Conservation (phyloP, 2,329 filamentous ascomycete species). For the Aspergillus sergii region DNA sequence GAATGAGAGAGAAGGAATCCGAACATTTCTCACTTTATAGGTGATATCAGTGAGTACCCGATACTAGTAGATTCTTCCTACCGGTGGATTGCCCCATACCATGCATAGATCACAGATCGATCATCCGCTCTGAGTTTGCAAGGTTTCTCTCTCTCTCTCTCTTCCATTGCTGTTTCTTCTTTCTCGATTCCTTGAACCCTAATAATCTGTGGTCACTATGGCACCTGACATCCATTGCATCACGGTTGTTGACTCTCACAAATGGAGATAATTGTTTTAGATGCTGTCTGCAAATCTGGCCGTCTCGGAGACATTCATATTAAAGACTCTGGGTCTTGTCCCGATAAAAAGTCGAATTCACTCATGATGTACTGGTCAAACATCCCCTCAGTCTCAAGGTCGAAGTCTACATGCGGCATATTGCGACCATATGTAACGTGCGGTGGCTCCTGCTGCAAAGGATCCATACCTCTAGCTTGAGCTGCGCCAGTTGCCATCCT, state of each 20-base stretch:
- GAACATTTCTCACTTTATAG: neutral
- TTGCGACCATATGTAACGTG: neutral
- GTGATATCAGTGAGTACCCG: neutral
- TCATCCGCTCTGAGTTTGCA: too few relatives aligned
- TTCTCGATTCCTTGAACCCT: neutral
- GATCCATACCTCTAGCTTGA: neutral
- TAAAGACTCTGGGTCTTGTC: neutral
- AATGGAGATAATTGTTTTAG: neutral
- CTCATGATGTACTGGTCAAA: neutral
- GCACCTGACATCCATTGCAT: neutral
- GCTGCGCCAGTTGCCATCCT: neutral
- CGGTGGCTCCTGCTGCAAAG: neutral
- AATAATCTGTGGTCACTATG: neutral
- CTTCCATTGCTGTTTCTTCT: neutral
- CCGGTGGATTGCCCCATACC: neutral
- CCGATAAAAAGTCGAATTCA: neutral
- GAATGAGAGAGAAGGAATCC: too few relatives aligned
- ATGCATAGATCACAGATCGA: neutral
- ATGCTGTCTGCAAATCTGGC: neutral
- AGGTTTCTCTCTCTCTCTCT: neutral
- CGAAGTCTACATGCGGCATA: neutral
- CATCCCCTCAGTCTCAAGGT: neutral
- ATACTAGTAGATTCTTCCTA: neutral
- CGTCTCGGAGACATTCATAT: neutral
- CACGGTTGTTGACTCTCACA: neutral